Conservation (phyloP, 2,329 filamentous ascomycete genomes). For the Juglanconis sp. region DNA sequence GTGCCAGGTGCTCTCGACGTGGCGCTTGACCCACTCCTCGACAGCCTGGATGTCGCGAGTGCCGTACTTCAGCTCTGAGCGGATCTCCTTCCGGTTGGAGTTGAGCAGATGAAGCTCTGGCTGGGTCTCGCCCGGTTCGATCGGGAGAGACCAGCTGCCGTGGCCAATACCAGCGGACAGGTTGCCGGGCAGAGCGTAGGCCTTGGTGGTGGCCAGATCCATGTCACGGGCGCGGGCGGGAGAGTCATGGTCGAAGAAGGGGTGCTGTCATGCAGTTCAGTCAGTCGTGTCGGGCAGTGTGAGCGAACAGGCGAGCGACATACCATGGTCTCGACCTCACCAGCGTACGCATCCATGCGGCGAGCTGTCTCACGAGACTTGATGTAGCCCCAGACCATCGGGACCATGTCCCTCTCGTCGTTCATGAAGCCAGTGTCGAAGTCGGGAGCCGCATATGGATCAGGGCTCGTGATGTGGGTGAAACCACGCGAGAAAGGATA, state of each 20-base stretch:
- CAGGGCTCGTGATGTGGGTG: constrained; percentile 67
- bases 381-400: constrained; percentile 82
- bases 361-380: constrained; percentile 77
- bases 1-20: constrained; percentile 77
- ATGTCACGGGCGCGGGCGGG: constrained; percentile 68
- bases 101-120: constrained; percentile 50
- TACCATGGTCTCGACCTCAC: constrained; percentile 61
- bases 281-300: constrained; percentile 18
- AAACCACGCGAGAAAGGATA: constrained; percentile 73
- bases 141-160: constrained; percentile 64
- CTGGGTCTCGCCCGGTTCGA: constrained; percentile 51
- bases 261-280: constrained; percentile 47
- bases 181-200: constrained; percentile 71
- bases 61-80: constrained; percentile 64
- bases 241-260: constrained; percentile 69
- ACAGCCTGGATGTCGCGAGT: constrained; percentile 59
- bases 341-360: constrained; percentile 74
- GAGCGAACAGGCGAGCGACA: not conserved
- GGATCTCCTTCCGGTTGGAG: constrained; percentile 58
- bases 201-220: constrained; percentile 71
- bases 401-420: constrained; percentile 78
- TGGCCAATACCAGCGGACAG: constrained; percentile 69
- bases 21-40: constrained; percentile 59
- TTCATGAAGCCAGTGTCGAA: constrained; percentile 85
- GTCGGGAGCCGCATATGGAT: constrained; percentile 72